These are phyloP conservation scores for Tetrastigma voinierianum DNA, from an alignment of 164 flowering plant species.

Conservation along the genomic window DNA sequence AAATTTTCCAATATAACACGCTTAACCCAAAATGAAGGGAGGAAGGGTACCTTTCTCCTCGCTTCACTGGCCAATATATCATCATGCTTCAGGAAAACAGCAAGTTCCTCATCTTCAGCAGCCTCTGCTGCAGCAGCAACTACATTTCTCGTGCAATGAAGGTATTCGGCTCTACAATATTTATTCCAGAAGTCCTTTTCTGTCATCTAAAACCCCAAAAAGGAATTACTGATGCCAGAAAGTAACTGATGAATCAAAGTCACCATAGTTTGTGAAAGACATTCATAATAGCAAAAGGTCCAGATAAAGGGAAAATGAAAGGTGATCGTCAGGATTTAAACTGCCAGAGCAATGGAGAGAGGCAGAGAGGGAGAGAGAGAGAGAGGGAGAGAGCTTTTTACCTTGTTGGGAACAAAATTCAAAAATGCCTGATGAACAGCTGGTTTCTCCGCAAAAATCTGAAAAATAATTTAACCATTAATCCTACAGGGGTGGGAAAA, in stretches of 20 bases:
- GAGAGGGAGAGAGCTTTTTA: slow-evolving; percentile 16
- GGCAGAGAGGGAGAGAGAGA: background rate
- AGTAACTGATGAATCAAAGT: background rate
- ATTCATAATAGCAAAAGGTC: background rate
- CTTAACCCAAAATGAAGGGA: no score
- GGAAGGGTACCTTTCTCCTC: slow-evolving; percentile 61
- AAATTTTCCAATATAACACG: no score
- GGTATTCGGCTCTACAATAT: slow-evolving; percentile 91
- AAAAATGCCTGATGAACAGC: slow-evolving; percentile 90
- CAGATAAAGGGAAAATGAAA: background rate
- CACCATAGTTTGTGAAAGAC: background rate
- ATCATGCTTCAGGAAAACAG: slow-evolving; percentile 83
- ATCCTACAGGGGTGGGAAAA: background rate
- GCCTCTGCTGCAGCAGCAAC: slow-evolving; percentile 96
- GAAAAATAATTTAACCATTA: slow-evolving; percentile 24
- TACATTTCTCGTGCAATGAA: slow-evolving; percentile 70
- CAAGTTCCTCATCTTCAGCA: slow-evolving; percentile 98
- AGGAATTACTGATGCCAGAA: background rate
- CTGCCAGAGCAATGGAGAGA: background rate
- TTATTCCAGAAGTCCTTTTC: slow-evolving; percentile 92
- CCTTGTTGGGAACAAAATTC: slow-evolving; percentile 81
- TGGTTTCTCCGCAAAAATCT: slow-evolving; percentile 98
- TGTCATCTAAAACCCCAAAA: slow-evolving; percentile 56
- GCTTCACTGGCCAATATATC: slow-evolving; percentile 81
- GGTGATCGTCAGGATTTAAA: background rate